Conservation (phyloP, 139 green algal species). For the Chlorella ohadii region DNA sequence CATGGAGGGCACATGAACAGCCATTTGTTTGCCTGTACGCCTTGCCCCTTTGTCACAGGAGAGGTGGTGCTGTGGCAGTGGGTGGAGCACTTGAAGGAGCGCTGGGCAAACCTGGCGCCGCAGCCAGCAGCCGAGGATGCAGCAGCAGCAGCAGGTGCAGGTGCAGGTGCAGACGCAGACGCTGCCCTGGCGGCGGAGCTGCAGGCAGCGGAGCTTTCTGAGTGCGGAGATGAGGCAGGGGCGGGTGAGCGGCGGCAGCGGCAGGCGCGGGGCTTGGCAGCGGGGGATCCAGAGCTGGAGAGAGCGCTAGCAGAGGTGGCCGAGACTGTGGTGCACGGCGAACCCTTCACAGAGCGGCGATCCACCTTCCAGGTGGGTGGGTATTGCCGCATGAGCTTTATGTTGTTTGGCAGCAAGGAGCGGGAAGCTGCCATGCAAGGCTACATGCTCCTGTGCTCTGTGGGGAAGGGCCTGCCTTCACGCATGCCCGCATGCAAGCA, state of each 20-base stretch:
- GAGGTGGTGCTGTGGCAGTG: constrained; percentile 67
- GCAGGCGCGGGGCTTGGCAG: neutral
- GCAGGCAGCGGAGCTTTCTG: constrained; percentile 2
- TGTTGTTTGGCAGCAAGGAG: no score
- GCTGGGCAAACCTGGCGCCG: constrained; percentile 25
- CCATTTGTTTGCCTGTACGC: no score
- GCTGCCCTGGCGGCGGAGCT: neutral
- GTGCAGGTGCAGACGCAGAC: neutral
- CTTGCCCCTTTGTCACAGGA: neutral
- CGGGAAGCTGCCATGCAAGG: no score
- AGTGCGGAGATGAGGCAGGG: neutral
- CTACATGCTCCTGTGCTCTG: no score
- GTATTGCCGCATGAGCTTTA: no score
- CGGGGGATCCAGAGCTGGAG: neutral
- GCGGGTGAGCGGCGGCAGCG: neutral
- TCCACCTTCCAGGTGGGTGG: constrained; percentile 74
- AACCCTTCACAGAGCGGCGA: constrained; percentile 75
- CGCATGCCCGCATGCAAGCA: no score
- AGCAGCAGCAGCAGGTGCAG: neutral
- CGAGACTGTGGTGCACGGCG: constrained; percentile 63
- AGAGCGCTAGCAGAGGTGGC: constrained; percentile 17
- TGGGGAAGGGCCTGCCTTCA: no score
- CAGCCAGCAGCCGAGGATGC: constrained; percentile 3
- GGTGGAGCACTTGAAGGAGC: constrained; percentile 67
- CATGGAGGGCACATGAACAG: neutral